A percentile compares a stretch with the other conserved stretches of the same genome.
Evolutionary conservation across 1,284 basidiomycete species (phyloP).

Genomic region (Leccinum brunneo-olivaceum): DNA sequence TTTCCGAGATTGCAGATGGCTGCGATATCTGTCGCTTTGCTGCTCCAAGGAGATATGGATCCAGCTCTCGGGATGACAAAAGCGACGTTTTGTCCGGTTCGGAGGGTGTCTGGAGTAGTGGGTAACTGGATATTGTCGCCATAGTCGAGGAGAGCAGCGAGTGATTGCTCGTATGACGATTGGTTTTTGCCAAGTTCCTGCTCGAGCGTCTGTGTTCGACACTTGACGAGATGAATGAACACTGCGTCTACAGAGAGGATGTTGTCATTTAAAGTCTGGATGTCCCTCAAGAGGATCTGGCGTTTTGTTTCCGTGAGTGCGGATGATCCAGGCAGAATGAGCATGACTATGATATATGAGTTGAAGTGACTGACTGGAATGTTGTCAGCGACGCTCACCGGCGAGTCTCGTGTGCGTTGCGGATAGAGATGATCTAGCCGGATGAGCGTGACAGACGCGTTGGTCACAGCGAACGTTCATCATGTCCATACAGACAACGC

Average conservation of each 20-base stretch:
- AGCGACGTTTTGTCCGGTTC: constrained; percentile 40
- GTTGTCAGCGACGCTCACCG: constrained; percentile 13
- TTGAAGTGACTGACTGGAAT: not conserved
- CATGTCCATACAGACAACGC: constrained; percentile 24
- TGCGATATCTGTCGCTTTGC: constrained; percentile 96
- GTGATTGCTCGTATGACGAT: constrained; percentile 46
- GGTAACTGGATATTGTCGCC: constrained; percentile 69
- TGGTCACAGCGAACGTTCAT: constrained; percentile 9
- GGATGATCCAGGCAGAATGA: constrained; percentile 67
- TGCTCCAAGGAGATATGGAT: constrained; percentile 91
- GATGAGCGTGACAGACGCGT: constrained; percentile 23
- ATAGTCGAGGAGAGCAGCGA: constrained; percentile 80
- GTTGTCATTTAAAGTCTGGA: constrained; percentile 50
- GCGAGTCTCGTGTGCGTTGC: constrained; percentile 1
- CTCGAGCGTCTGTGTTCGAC: constrained; percentile 43
- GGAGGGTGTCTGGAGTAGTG: constrained; percentile 39
- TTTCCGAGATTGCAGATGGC: constrained; percentile 73
- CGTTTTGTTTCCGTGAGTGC: constrained; percentile 69
- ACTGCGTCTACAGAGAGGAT: constrained; percentile 75
- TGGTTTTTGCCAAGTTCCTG: constrained; percentile 40
- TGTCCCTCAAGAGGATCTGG: constrained; percentile 56
- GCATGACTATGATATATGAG: constrained; percentile 37
- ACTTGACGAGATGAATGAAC: constrained; percentile 83
- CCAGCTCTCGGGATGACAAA: constrained; percentile 78
- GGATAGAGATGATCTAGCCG: constrained; percentile 2